phyloP scores from a whole-genome alignment of 257 asterid genomes.

The Ehretia macrophylla region DNA sequence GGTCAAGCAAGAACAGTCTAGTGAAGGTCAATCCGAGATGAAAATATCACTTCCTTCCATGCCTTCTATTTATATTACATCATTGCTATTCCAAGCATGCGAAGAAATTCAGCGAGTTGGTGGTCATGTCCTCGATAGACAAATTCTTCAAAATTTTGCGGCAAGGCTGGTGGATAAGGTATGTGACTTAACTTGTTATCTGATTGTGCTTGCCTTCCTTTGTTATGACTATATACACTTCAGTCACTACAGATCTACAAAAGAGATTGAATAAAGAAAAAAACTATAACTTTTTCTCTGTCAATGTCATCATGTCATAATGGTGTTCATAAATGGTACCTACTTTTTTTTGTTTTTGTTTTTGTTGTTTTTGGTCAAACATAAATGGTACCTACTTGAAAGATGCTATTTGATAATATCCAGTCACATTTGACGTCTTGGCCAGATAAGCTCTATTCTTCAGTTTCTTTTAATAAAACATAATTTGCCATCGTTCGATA shows the following conservation, averaged over 20 bases:
- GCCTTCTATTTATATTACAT: constrained; percentile 84
- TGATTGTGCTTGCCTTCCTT: constrained; percentile 1
- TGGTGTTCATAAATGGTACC: too few species aligned
- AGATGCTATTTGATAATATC: too few species aligned
- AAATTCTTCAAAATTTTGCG: constrained; percentile 80
- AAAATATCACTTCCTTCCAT: constrained; percentile 89
- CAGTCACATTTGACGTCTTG: too few species aligned
- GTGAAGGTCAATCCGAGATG: constrained; percentile 71
- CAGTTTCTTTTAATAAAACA: too few species aligned
- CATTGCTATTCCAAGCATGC: constrained; percentile 76
- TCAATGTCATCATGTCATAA: too few species aligned
- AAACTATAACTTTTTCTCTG: too few species aligned
- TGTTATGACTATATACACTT: not conserved
- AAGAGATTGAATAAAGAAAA: too few species aligned
- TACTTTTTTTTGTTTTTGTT: too few species aligned
- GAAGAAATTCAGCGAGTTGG: constrained; percentile 96
- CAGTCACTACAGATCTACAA: not conserved
- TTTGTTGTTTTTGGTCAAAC: too few species aligned
- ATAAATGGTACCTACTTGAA: too few species aligned
- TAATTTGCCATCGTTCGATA: too few species aligned
- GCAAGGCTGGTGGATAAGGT: constrained; percentile 76
- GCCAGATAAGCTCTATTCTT: too few species aligned
- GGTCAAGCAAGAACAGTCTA: constrained; percentile 73
- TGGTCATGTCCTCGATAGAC: constrained; percentile 89
- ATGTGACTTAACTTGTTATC: constrained; percentile 1